Base-by-base conservation (phyloP, 257 asterid genomes). In the Rauvolfia tetraphylla region DNA sequence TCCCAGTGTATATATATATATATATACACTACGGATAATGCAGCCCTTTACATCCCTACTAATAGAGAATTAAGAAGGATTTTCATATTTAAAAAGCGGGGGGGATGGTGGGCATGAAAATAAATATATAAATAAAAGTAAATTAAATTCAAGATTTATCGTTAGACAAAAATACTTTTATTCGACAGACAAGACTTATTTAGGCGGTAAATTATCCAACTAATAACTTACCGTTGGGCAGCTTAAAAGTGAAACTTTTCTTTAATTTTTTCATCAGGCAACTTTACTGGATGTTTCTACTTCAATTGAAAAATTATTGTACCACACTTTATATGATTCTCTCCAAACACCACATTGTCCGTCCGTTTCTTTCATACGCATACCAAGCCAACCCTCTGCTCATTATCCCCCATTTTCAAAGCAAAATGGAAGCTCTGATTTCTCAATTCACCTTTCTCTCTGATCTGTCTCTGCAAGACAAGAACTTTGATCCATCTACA, bases 391-490 rank as follows among this genome's bases (percentile, higher is more conserved):
- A 20, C n/a, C 81, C 22, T 61, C 56, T 9, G 13, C 18, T 38
- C 20, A 18, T 67, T 38, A 15, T 27, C 56, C 34, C 46, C 41
- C 18, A 63, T 53, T 46, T 7, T 20, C 61, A 42, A 57, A 17
- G 7, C 25, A 79, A 76, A 81, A 93, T 94, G 97, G 97, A 94
- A 81, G 87, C 96, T n/a, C 91, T 92, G 23, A 84, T 89, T 23
- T 76, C 84, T 11, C 91, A 92, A 33, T 92, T 94, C 89, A 74
- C 88, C 12, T 77, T 86, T 79, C 92, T 87, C 29, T 94, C 97
- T 0, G 89, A 85, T 41, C 84, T 82, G 58, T 86, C 97, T 57
- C 93, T 92, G 2, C 69, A 72, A 74, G 93, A 92, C 91, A 89
- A 84, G 87, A 86, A 12, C 74, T 92, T 94, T 80, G 96, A 94